Percentiles rank a stretch among this genome's conserved stretches.
Conservation (phyloP, 306 rosid species). For the Ormosia emarginata region DNA sequence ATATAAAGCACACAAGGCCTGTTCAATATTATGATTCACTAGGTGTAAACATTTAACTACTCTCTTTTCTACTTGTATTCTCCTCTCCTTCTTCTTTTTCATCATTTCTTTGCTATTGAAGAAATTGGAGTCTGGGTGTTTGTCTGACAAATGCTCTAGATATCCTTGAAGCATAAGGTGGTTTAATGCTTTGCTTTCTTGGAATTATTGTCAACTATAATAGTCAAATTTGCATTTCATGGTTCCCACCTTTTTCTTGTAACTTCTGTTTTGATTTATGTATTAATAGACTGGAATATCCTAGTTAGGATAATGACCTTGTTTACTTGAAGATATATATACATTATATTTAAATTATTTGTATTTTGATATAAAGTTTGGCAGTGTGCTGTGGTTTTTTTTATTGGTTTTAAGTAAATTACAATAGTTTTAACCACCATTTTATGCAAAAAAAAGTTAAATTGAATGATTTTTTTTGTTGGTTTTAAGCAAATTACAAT, state of each 20-base stretch:
- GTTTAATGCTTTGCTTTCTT: conserved; percentile 47
- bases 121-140: conserved; percentile 61
- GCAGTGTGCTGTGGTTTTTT: not conserved
- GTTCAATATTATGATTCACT: conserved; percentile 89
- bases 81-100: conserved; percentile 39
- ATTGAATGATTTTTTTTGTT: no score
- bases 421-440: no score
- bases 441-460: no score
- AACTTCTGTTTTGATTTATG: conserved; percentile 34
- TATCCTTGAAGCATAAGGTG: conserved; percentile 70
- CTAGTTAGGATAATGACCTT: conserved; percentile 48
- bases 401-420: no score
- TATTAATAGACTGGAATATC: conserved; percentile 49
- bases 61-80: conserved; percentile 51
- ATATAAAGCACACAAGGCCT: conserved; percentile 86
- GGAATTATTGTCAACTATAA: conserved; percentile 60
- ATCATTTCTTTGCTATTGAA: conserved; percentile 43
- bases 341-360: not conserved
- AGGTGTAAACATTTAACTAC: conserved; percentile 60
- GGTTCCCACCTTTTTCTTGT: conserved; percentile 45
- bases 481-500: no score
- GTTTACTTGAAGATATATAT: conserved; percentile 25
- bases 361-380: conserved; percentile 19
- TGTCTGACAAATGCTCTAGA: conserved; percentile 46
- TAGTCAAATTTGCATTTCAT: conserved; percentile 52